Percentiles rank a stretch among this genome's conserved stretches.
These are phyloP conservation scores for Gryganskiella cystojenkinii DNA, from an alignment of 192 early-diverging fungal species.

Conservation along the genomic window DNA sequence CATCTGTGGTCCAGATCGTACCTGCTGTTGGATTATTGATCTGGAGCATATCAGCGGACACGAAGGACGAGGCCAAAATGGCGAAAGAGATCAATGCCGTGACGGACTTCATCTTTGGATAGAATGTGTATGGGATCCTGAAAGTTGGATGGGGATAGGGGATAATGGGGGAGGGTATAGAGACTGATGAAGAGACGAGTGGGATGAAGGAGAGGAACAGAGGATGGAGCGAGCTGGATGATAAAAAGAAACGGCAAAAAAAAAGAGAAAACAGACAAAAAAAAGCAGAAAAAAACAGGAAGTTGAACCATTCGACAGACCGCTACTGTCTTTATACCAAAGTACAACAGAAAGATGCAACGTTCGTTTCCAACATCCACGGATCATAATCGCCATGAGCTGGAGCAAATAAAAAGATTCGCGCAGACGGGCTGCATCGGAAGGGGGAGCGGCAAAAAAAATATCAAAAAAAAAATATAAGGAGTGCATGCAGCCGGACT, in stretches of 20 bases:
- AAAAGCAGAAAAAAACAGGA: constrained; percentile 17
- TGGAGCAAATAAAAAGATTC: too few relatives aligned
- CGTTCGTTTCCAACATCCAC: too few relatives aligned
- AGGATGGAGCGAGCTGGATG: neutral
- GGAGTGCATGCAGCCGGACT: too few relatives aligned
- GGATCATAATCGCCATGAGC: too few relatives aligned
- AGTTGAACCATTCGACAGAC: neutral
- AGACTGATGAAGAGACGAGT: neutral
- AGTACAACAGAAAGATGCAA: neutral
- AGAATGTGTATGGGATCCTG: neutral
- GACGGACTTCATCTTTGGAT: constrained; percentile 26
- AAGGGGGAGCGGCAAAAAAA: too few relatives aligned
- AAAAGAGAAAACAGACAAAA: constrained; percentile 2
- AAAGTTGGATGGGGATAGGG: neutral
- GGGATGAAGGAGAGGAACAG: neutral
- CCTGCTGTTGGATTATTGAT: constrained; percentile 50
- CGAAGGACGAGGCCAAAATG: constrained; percentile 9
- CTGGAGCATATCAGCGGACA: constrained; percentile 45
- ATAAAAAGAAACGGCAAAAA: neutral
- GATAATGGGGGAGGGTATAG: neutral
- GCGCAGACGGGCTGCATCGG: too few relatives aligned
- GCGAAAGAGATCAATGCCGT: constrained; percentile 3
- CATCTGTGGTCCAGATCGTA: constrained; percentile 35
- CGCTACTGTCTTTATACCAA: neutral
- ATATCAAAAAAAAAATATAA: too few relatives aligned